These are phyloP conservation scores for Tremella mesenterica DNA, from an alignment of 768 basidiomycete genomes.

Conservation along the genomic window DNA sequence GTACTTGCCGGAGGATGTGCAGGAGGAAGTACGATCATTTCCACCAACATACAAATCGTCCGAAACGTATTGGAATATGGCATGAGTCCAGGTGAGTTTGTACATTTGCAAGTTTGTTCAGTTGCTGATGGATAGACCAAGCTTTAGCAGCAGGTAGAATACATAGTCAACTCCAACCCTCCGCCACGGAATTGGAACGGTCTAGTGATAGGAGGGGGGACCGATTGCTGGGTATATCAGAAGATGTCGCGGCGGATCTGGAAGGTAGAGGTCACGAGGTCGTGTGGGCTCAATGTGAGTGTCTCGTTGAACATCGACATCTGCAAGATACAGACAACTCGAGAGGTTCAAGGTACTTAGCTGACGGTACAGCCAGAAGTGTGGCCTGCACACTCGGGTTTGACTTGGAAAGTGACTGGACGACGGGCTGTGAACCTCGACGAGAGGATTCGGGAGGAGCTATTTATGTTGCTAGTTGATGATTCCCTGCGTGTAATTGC, in stretches of 20 bases:
- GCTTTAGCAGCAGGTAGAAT: constrained; percentile 22
- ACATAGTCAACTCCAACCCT: constrained; percentile 37
- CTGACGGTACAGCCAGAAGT: too few relatives aligned
- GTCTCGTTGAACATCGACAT: too few relatives aligned
- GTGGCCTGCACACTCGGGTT: too few relatives aligned
- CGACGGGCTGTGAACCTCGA: too few relatives aligned
- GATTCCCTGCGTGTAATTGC: too few relatives aligned
- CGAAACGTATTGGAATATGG: constrained; percentile 31
- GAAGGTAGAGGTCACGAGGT: constrained; percentile 25
- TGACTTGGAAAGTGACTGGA: too few relatives aligned
- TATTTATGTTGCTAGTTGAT: too few relatives aligned
- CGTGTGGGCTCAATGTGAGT: constrained; percentile 24
- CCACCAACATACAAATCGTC: constrained; percentile 29
- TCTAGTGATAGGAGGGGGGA: constrained; percentile 6
- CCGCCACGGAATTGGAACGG: constrained; percentile 20
- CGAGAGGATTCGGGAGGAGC: too few relatives aligned
- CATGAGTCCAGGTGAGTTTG: constrained; percentile 5
- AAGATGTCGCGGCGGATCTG: constrained; percentile 18
- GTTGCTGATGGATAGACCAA: constrained; percentile 19
- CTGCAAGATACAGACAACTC: too few relatives aligned
- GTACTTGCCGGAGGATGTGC: constrained; percentile 29
- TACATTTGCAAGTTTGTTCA: not conserved
- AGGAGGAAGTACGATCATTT: constrained; percentile 38
- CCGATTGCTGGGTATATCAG: constrained; percentile 18
- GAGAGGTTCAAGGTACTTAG: too few relatives aligned